These are phyloP conservation scores for Epichloe sibirici DNA, from an alignment of 2,329 filamentous ascomycete genomes.

Conservation along the genomic window DNA sequence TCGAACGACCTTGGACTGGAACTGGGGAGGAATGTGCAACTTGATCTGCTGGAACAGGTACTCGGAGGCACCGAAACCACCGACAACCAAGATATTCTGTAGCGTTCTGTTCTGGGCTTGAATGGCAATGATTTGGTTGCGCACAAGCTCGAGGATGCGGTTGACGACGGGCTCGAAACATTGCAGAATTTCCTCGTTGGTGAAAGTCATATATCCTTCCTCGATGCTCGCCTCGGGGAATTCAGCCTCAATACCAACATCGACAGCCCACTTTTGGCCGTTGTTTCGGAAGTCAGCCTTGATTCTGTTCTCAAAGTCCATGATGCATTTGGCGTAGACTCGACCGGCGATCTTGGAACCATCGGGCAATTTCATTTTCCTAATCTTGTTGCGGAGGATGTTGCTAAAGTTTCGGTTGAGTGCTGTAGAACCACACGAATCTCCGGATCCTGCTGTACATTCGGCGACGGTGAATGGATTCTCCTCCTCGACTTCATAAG, in stretches of 20 bases:
- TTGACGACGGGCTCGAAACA: conserved; percentile 99
- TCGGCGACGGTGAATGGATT: conserved; percentile 94
- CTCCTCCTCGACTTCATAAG: conserved; percentile 97
- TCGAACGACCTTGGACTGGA: conserved; percentile 94
- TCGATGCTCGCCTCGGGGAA: conserved; percentile 97
- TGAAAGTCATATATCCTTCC: conserved; percentile 99
- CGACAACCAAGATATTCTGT: conserved; percentile 94
- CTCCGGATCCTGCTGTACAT: conserved; percentile 92
- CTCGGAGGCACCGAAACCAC: conserved; percentile 95
- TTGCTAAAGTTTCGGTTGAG: conserved; percentile 98
- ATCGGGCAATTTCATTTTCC: conserved; percentile 97
- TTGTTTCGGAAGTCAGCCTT: conserved; percentile 99
- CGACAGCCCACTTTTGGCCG: conserved; percentile 97
- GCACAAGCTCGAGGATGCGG: conserved; percentile 85
- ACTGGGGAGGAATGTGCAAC: conserved; percentile 93
- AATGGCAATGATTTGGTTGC: conserved; percentile 98
- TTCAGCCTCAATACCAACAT: conserved; percentile 96
- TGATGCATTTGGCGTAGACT: conserved; percentile 98
- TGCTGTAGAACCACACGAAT: conserved; percentile 96
- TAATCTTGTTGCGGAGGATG: conserved; percentile 91
- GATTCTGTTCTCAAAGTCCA: conserved; percentile 99
- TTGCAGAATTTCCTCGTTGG: conserved; percentile 96
- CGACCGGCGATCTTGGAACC: conserved; percentile 95
- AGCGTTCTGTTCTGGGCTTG: conserved; percentile 90
- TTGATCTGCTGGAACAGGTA: conserved; percentile 99